These are phyloP conservation scores for Nyctanthes arbortristis DNA, from an alignment of 257 asterid species.

Conservation along the genomic window DNA sequence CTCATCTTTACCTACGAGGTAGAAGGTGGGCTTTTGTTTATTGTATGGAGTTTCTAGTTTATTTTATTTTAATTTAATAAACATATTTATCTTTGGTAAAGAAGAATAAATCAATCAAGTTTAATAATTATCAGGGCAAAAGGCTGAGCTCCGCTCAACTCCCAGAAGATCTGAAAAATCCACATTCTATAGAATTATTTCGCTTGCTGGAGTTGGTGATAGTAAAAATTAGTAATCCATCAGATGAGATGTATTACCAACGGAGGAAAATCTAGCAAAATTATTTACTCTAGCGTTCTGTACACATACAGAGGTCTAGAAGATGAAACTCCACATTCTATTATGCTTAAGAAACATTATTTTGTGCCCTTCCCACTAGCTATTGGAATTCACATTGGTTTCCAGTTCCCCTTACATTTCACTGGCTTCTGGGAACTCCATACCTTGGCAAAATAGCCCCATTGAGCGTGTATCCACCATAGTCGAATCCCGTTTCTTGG, in stretches of 20 bases:
- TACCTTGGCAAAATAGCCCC: not conserved
- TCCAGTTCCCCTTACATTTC: not conserved
- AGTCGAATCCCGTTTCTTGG: not conserved
- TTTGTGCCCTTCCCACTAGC: not conserved
- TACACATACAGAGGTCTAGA: slow-evolving; percentile 4
- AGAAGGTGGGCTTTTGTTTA: too few species aligned
- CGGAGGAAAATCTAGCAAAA: not conserved
- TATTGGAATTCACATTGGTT: slow-evolving; percentile 11
- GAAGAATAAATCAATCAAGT: too few species aligned
- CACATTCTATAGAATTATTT: too few species aligned
- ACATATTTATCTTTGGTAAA: too few species aligned
- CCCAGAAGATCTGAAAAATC: too few species aligned
- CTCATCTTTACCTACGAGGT: too few species aligned
- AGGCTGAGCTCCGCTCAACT: too few species aligned
- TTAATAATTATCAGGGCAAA: too few species aligned
- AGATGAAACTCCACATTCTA: not conserved
- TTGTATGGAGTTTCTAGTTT: too few species aligned
- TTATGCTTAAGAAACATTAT: slow-evolving; percentile 3
- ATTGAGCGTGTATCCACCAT: not conserved
- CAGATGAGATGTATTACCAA: slow-evolving; percentile 12
- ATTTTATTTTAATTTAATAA: too few species aligned
- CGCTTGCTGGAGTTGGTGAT: too few species aligned
- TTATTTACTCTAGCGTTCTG: not conserved
- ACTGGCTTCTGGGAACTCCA: slow-evolving; percentile 1
- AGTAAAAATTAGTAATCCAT: too few species aligned